phyloP scores from a whole-genome alignment of 306 rosid genomes.

The Vigna angularis region DNA sequence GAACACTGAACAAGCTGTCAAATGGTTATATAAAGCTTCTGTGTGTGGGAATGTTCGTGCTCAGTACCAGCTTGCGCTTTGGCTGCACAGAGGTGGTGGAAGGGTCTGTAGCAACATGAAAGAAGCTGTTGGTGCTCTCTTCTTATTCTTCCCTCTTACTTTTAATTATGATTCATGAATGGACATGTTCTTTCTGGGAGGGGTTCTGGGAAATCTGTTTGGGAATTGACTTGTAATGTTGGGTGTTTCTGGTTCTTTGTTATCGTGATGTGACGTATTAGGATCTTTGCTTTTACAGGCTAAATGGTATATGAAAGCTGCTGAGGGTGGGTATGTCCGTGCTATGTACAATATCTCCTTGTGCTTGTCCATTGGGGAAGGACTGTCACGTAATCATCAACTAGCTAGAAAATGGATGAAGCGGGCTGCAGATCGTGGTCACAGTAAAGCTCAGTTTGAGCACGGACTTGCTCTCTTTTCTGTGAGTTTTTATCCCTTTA shows the following conservation, averaged over 20 bases:
- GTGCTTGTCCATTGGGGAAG: constrained; percentile 84
- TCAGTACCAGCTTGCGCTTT: constrained; percentile 90
- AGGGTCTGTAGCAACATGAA: constrained; percentile 50
- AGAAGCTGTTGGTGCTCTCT: constrained; percentile 73
- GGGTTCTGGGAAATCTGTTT: constrained; percentile 2
- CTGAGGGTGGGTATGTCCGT: constrained; percentile 83
- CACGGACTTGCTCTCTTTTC: constrained; percentile 83
- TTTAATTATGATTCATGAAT: constrained; percentile 1
- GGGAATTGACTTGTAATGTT: constrained; percentile 14
- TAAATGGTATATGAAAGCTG: constrained; percentile 89
- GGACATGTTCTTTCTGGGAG: neutral
- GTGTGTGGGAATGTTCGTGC: constrained; percentile 71
- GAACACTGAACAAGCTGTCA: constrained; percentile 69
- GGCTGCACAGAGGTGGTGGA: constrained; percentile 76
- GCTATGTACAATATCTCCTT: constrained; percentile 89
- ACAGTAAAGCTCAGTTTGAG: constrained; percentile 86
- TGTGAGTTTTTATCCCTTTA: constrained; percentile 54
- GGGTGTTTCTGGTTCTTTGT: constrained; percentile 16
- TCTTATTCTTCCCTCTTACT: constrained; percentile 37
- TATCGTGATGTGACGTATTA: constrained; percentile 19
- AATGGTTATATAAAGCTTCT: constrained; percentile 74
- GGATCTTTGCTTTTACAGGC: constrained; percentile 58
- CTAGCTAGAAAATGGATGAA: constrained; percentile 88
- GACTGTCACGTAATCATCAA: constrained; percentile 62
- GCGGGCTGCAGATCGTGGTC: constrained; percentile 91